Base-by-base conservation (phyloP, 2,329 filamentous ascomycete species). In the Diaporthe helianthi region DNA sequence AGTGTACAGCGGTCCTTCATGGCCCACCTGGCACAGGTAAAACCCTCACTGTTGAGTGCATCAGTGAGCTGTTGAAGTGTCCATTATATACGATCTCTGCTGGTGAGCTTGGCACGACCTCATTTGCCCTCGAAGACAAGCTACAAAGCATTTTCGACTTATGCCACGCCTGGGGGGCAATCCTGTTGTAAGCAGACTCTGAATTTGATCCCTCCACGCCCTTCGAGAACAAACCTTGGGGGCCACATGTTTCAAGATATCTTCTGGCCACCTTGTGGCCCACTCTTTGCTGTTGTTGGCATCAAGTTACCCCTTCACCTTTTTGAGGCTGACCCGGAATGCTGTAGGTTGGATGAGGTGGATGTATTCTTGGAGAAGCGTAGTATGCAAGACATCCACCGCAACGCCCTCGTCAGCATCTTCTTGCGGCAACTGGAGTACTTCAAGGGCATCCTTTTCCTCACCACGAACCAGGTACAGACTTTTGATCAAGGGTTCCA, bases 401-500 rank as follows among this genome's bases (percentile, higher is more conserved):
- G 93, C 69, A 97, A 97, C 74, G 91, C 92, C 0, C 87, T 96
- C 1, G 94, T 97, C 65, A 93, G 90, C 77, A 93, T 97, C 75
- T 97, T 97, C 83, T 83, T 97, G 2, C 89, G 93, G 0, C 85
- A 95, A 68, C 84, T 97, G 0, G 94, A 98, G 79, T 97, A 97
- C 78, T 97, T 97, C 81, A 92, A 97, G 76, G 94, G 94, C 3
- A 97, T 97, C 65, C 79, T 97, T 5, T 97, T 97, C 82, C 80
- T 97, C 31, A 97, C 94, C 0, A 97, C 94, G 2, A 97, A 97
- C 77, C 89, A 93, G 1, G 93, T 97, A 1, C 88, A 92, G 82
- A 94, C 92, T 0, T 97, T 97, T 75, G 94, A 97, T 74, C 93
- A 96, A 71, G 94, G 94, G 0, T 97, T 97, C 83, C 92, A 96